phyloP scores from a whole-genome alignment of 2,329 filamentous ascomycete genomes.

The Ophioceras dolichostomum region DNA sequence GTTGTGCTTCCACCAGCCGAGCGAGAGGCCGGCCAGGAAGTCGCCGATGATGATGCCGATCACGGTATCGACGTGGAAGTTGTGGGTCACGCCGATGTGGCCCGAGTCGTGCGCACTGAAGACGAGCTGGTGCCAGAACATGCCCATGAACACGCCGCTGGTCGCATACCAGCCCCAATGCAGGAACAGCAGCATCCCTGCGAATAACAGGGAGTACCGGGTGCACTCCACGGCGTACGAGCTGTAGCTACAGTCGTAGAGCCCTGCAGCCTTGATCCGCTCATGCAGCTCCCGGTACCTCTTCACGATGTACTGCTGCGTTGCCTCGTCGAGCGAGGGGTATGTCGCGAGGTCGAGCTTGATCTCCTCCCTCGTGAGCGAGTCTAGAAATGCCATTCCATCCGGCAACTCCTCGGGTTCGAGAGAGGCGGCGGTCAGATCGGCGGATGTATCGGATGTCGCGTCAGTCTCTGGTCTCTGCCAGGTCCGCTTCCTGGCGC shows the following conservation, averaged over 20 bases:
- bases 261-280: constrained; percentile 57
- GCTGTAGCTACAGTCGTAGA: constrained; percentile 76
- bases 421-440: constrained; percentile 34
- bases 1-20: constrained; percentile 95
- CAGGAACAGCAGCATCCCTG: constrained; percentile 48
- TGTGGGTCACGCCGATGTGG: constrained; percentile 94
- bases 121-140: constrained; percentile 87
- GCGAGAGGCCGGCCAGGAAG: constrained; percentile 75
- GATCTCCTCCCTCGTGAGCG: constrained; percentile 62
- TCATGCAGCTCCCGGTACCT: constrained; percentile 75
- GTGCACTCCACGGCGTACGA: constrained; percentile 64
- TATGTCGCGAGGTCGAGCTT: constrained; percentile 69
- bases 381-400: constrained; percentile 56
- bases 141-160: constrained; percentile 65
- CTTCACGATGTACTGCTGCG: constrained; percentile 61
- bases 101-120: constrained; percentile 93
- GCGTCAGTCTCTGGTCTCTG: neutral
- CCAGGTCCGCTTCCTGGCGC: neutral
- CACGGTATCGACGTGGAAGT: constrained; percentile 68
- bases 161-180: constrained; percentile 52
- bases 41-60: constrained; percentile 88
- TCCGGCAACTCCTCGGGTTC: constrained; percentile 28
- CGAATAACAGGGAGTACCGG: constrained; percentile 60
- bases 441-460: constrained; percentile 45
- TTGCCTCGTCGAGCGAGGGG: constrained; percentile 59